Evolutionary conservation across 1,139 yeast genomes (phyloP).

Genomic region (Taphrina deformans): DNA sequence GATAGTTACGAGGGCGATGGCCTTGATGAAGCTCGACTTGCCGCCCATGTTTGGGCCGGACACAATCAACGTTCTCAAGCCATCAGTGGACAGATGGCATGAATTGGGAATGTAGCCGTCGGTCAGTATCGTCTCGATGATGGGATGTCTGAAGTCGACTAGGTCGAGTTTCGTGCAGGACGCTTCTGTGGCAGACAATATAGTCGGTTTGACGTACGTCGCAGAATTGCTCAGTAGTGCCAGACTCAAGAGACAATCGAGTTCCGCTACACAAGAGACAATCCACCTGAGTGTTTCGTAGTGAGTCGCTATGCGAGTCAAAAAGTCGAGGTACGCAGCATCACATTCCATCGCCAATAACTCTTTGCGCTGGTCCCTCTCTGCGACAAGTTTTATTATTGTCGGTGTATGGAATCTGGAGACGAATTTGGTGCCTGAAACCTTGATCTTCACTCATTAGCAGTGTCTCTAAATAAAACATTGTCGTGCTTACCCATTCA

Average conservation of each 20-base stretch:
- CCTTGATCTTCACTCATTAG: conserved; percentile 4
- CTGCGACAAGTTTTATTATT: conserved; percentile 54
- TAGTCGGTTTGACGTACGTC: conserved; percentile 58
- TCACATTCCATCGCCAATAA: conserved; percentile 58
- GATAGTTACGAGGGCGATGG: conserved; percentile 60
- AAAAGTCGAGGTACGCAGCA: conserved; percentile 56
- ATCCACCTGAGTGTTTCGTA: conserved; percentile 57
- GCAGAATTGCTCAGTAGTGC: conserved; percentile 59
- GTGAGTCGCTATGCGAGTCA: conserved; percentile 52
- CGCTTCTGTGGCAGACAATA: conserved; percentile 46
- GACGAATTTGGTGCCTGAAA: conserved; percentile 58
- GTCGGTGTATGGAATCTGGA: conserved; percentile 72
- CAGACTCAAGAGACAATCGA: conserved; percentile 76
- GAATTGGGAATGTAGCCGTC: conserved; percentile 69
- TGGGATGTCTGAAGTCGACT: conserved; percentile 71
- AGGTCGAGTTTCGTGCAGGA: conserved; percentile 54
- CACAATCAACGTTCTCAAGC: conserved; percentile 56
- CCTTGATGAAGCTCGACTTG: conserved; percentile 67
- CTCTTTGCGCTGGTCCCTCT: conserved; percentile 64
- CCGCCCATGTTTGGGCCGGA: conserved; percentile 83
- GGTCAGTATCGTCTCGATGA: conserved; percentile 58
- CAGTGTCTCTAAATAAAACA: background rate
- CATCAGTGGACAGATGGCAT: conserved; percentile 52
- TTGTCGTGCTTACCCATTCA: conserved; percentile 55
- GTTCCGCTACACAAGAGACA: conserved; percentile 56